Evolutionary conservation across 2,329 filamentous ascomycete species (phyloP), one percentile per base, ranked within the genome.

Genomic region (Amphichorda felina): DNA sequence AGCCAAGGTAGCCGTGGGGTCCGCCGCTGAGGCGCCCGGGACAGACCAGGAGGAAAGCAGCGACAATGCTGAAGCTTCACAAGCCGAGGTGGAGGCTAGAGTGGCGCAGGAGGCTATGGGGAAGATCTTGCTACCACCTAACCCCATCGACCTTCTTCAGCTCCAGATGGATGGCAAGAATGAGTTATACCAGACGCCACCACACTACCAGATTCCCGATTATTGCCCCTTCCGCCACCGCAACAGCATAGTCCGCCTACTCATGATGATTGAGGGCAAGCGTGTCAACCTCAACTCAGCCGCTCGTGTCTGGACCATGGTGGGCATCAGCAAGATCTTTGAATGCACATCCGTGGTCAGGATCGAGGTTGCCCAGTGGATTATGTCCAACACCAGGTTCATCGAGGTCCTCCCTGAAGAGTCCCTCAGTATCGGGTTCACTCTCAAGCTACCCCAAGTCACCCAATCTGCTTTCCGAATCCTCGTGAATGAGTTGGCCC

Each of bases 201-300:
- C 38, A 1, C 59, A 48, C 25, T 59, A 60, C 17, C 40, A 47
- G 0, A 60, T 72, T 11, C 54, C 57, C 1, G 77, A 81, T 42
- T 84, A 84, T 49, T 81, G 75, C 32, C 66, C 68, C 2, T 56
- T 74, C 7, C 70, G 79, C 3, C 79, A 84, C 47, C 61, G 72
- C 10, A 70, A 68, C 19, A 70, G 69, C 15, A 73, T 91, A 24
- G 63, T 82, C 31, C 66, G 76, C 2, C 56, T 84, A 1, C 57
- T 84, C 4, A 63, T 72, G 44, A 61, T 68, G 9, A 66, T 83
- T 28, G 63, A 73, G 41, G 69, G 68, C 3, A 59, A 67, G 3
- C 56, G 65, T 21, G 60, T 75, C 1, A 57, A 62, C 2, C 51
- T 85, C 11, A 70, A 83, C 51, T 82, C 78, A 0, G 79, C 79